A percentile compares a stretch with the other conserved stretches of the same genome.
Evolutionary conservation across 495 filamentous ascomycete species (phyloP).

Genomic region (Trichocladium uniseriatum): DNA sequence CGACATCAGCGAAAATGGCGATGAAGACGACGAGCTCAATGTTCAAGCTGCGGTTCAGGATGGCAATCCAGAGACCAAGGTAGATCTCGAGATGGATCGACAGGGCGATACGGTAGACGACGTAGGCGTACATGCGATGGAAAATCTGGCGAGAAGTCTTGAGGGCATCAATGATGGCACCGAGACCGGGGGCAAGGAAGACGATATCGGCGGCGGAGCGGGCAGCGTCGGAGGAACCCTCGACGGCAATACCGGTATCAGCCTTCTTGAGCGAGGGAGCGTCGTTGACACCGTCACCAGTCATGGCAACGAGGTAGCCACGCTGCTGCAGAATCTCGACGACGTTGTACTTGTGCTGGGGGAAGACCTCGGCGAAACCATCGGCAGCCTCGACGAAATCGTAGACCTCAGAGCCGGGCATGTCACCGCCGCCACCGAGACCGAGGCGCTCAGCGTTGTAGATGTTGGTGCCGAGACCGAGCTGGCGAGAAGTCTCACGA

Average conservation of each 20-base stretch:
- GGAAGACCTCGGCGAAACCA: constrained; percentile 94
- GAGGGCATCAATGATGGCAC: constrained; percentile 85
- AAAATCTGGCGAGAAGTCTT: constrained; percentile 95
- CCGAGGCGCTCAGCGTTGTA: constrained; percentile 87
- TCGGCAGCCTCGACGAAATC: constrained; percentile 93
- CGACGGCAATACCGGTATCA: constrained; percentile 88
- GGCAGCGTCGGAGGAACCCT: constrained; percentile 87
- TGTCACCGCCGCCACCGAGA: constrained; percentile 74
- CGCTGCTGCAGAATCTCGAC: constrained; percentile 95
- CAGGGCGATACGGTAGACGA: constrained; percentile 90
- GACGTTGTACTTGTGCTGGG: constrained; percentile 96
- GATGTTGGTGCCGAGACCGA: constrained; percentile 86
- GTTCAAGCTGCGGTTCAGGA: constrained; percentile 73
- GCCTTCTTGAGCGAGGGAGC: constrained; percentile 94
- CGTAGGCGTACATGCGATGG: constrained; percentile 95
- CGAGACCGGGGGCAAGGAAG: constrained; percentile 83
- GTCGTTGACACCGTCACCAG: constrained; percentile 96
- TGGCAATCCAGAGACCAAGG: constrained; percentile 83
- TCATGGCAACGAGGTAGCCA: constrained; percentile 96
- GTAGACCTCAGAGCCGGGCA: constrained; percentile 86
- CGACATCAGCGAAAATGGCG: constrained; percentile 90
- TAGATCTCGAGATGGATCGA: constrained; percentile 86
- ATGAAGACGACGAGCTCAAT: constrained; percentile 84
- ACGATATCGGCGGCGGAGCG: constrained; percentile 91
- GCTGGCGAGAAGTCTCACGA: constrained; percentile 78